phyloP scores from a whole-genome alignment of 2,329 filamentous ascomycete species.

The Chrysosporium queenslandicum region DNA sequence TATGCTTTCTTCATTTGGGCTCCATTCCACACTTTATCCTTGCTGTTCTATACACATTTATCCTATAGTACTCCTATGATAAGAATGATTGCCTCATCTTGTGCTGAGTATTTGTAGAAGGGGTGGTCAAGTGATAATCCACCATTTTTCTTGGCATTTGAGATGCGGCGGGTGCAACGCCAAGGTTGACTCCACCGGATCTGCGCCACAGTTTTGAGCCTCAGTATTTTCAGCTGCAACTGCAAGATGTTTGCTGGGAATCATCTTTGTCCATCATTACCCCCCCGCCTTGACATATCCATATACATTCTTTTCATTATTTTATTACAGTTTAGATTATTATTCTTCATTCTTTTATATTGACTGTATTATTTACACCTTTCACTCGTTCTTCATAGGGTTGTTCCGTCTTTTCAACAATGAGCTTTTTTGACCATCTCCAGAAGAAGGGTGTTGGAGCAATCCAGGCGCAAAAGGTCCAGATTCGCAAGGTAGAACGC shows the following conservation, averaged over 20 bases:
- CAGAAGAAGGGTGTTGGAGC: slow-evolving; percentile 37
- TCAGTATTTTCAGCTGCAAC: neutral
- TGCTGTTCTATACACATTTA: neutral
- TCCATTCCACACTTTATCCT: neutral
- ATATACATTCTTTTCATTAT: slow-evolving; percentile 6
- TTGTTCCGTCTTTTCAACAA: slow-evolving; percentile 15
- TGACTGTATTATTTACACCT: neutral
- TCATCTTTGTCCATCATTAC: neutral
- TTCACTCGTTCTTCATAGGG: neutral
- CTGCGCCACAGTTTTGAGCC: neutral
- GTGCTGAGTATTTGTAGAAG: no score
- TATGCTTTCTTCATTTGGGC: neutral
- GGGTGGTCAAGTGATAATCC: no score
- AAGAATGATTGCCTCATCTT: no score
- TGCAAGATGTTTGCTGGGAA: neutral
- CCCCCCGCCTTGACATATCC: neutral
- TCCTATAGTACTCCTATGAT: no score
- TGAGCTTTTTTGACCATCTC: slow-evolving; percentile 39
- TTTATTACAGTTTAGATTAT: neutral
- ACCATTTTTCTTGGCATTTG: no score
- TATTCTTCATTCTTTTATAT: neutral
- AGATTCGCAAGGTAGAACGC: slow-evolving; percentile 36
- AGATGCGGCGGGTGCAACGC: neutral
- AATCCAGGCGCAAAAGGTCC: slow-evolving; percentile 34
- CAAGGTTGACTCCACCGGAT: neutral